Evolutionary conservation across 352 stramenopile species (phyloP).

Genomic region (Globisporangium polare): DNA sequence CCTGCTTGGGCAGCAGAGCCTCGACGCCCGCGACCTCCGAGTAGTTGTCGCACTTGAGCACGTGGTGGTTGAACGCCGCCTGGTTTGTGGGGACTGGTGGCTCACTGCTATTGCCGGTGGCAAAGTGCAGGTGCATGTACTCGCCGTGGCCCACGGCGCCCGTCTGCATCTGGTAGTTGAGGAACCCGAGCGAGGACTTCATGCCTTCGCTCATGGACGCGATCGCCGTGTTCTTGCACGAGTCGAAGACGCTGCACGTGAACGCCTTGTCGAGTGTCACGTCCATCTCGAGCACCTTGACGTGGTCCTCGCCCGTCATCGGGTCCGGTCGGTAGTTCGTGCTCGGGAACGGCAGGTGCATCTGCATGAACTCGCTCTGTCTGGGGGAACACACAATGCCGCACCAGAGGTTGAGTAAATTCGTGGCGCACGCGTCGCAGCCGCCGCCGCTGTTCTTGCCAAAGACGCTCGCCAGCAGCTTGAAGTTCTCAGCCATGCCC

Average conservation of each 20-base stretch:
- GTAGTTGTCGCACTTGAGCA: conserved; percentile 79
- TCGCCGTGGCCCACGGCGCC: conserved; percentile 85
- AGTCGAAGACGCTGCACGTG: conserved; percentile 79
- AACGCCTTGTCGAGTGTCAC: conserved; percentile 68
- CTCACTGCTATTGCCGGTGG: conserved; percentile 19
- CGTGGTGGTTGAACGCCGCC: conserved; percentile 43
- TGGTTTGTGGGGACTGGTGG: background rate
- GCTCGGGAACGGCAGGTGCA: conserved; percentile 62
- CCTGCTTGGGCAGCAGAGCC: conserved; percentile 51
- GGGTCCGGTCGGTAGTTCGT: conserved; percentile 65
- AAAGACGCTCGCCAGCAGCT: conserved; percentile 68
- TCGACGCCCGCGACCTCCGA: conserved; percentile 39
- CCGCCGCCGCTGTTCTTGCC: conserved; percentile 59
- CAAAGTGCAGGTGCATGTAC: conserved; percentile 79
- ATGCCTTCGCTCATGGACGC: conserved; percentile 64
- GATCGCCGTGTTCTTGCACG: conserved; percentile 83
- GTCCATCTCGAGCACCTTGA: conserved; percentile 79
- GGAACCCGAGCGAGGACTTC: conserved; percentile 82
- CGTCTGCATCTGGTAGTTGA: conserved; percentile 89
- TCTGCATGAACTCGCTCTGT: conserved; percentile 71
- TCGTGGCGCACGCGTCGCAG: conserved; percentile 78
- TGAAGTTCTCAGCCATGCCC: conserved; percentile 84
- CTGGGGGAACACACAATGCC: conserved; percentile 75
- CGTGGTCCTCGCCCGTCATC: conserved; percentile 67
- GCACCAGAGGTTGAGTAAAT: conserved; percentile 87